Evolutionary conservation across 1,139 yeast genomes (phyloP), one percentile per base, ranked within the genome.

Genomic region (Candida tropicalis): DNA sequence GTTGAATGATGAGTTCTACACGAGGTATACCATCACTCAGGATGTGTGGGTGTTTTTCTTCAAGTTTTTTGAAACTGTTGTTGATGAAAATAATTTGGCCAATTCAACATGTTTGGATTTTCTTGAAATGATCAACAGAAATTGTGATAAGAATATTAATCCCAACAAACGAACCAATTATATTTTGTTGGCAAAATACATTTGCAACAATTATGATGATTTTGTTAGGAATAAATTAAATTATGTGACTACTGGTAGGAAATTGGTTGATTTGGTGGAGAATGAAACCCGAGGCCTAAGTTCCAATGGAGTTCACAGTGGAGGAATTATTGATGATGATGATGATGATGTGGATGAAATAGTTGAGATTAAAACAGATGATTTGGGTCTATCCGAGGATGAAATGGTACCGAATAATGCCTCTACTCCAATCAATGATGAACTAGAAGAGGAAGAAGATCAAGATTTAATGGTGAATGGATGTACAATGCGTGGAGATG

Each of bases 81-180:
- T 76, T 16, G 65, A 72, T 31, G 65, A 67, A 36, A 82, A 85
- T 57, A 86, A 83, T 56, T 67, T 91, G 47, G 76, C 87, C 2
- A 87, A 82, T 56, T 88, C 97, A 0, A 76, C 95, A 3, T 79
- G 95, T 51, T 69, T 90, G 42, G 93, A 87, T 55, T 69, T 91
- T 33, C 66, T 89, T 41, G 85, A 81, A 51, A 62, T 75, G 3
- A 62, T 87, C 2, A 58, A 75, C 6, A 62, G 54, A 40, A 63
- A 53, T 53, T 64, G 64, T 44, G 68, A 66, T 28, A 43, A 55
- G 5, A 53, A 54, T 16, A 46, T 56, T 16, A 48, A 51, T 15
- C 12, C 22, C 32, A 59, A 55, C 9, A 63, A 66, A 36, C 61
- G 68, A 32, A 53, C 59, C 22, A 78, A 77, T 50, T 80, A 68